These are phyloP conservation scores for Zea luxurians DNA, from an alignment of 176 grass and related monocot genomes.

Conservation along the genomic window DNA sequence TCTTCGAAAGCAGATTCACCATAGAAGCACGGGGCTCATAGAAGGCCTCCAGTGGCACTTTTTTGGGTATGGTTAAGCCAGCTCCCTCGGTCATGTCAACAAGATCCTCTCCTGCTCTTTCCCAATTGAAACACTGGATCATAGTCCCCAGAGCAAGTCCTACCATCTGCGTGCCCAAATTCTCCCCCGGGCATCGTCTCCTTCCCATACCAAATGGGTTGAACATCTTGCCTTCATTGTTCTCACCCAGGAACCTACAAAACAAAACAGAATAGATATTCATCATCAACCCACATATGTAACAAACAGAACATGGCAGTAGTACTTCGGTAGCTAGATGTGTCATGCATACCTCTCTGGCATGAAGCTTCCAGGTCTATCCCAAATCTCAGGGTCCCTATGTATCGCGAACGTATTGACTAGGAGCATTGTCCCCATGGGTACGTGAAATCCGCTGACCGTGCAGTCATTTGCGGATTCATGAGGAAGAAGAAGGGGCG, in stretches of 20 bases:
- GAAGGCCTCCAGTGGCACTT: constrained; percentile 5
- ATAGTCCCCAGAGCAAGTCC: constrained; percentile 20
- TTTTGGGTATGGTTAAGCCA: not conserved
- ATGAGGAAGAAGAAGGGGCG: not conserved
- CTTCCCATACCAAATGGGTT: constrained; percentile 21
- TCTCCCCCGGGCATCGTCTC: constrained; percentile 10
- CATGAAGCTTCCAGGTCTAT: not conserved
- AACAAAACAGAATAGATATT: not conserved
- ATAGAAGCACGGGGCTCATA: not conserved
- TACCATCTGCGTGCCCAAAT: constrained; percentile 26
- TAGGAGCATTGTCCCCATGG: not conserved
- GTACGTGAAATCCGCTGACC: not conserved
- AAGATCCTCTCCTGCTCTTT: constrained; percentile 7
- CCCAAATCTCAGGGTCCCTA: not conserved
- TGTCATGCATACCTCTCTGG: not conserved
- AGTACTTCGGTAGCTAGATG: too few species aligned
- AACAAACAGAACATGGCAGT: too few species aligned
- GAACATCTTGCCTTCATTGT: constrained; percentile 4
- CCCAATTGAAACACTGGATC: constrained; percentile 23
- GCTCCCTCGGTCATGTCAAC: constrained; percentile 16
- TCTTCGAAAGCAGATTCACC: not conserved
- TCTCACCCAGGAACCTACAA: not conserved
- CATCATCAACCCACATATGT: too few species aligned
- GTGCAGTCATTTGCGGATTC: constrained; percentile 1
- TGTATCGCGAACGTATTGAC: not conserved